Percentiles rank a stretch among this genome's conserved stretches.
These are phyloP conservation scores for Stephania yunnanensis DNA, from an alignment of 164 flowering plant species.

Conservation along the genomic window DNA sequence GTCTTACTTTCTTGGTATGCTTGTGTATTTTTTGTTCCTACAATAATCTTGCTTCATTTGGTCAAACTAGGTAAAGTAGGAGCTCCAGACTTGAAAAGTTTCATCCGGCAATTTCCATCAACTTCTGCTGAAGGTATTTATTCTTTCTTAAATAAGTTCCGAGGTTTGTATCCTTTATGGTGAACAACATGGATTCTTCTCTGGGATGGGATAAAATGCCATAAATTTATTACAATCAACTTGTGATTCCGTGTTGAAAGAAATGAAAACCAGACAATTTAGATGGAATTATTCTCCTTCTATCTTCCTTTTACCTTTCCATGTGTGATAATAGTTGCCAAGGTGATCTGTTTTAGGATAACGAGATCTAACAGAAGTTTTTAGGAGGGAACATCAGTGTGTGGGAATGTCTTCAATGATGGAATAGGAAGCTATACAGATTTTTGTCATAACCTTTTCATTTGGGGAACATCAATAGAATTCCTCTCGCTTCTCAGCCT, in stretches of 20 bases:
- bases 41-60: conserved; percentile 1
- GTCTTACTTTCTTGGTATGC: background rate
- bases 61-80: conserved; percentile 51
- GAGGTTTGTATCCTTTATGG: background rate
- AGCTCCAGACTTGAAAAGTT: conserved; percentile 81
- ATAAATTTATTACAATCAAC: too few relatives aligned
- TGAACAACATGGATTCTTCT: too few relatives aligned
- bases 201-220: too few relatives aligned
- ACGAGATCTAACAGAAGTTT: too few relatives aligned
- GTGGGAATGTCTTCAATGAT: too few relatives aligned
- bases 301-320: background rate
- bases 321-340: background rate
- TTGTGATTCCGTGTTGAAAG: too few relatives aligned
- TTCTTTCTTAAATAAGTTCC: background rate
- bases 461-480: too few relatives aligned
- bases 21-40: background rate
- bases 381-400: too few relatives aligned
- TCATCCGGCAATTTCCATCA: conserved; percentile 63
- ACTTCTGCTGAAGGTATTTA: conserved; percentile 52
- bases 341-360: too few relatives aligned
- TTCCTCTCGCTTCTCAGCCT: too few relatives aligned
- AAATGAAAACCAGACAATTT: background rate
- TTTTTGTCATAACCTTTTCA: too few relatives aligned
- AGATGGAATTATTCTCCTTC: background rate
- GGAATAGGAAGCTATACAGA: too few relatives aligned